Base-by-base conservation (phyloP, 1,284 basidiomycete species). In the Ceratobasidium sp. region DNA sequence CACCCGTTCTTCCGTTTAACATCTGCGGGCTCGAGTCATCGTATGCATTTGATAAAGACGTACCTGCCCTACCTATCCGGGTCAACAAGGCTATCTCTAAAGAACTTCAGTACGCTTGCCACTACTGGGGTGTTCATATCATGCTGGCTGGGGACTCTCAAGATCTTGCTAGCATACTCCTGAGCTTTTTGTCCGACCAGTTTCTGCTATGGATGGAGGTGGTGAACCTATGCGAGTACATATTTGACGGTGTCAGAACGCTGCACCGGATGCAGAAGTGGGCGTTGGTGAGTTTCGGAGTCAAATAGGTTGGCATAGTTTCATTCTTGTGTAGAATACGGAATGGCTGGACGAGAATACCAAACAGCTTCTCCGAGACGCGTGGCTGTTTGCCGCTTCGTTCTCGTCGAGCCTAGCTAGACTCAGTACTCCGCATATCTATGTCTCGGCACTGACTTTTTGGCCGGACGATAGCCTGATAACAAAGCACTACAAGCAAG, bases 1-100 rank as follows among this genome's bases (percentile, higher is more conserved):
- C 40, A n/a, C 23, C 44, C 44, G 13, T 10, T 20, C 40, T 9
- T 4, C 64, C 20, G 38, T 66, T 66, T 42, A 70, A 70, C 50
- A 59, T 70, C 52, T 70, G 68, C 38, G 38, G 15, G 13, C 68
- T 70, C 6, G 38, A 44, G n/a, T 57, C 68, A 6, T 70, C 68
- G n/a, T 70, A 57, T 44, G 40, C 59, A 2, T n/a, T 57, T 26
- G 68, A 70, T 28, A 33, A 70, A 12, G 38, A 59, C 20, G 38
- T 70, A 13, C 54, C 50, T 12, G 38, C 57, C 52, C 20, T 70
- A 6, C 9, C 4, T 3, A 23, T 23, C 10, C 40, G 23, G 26
- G 54, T 59, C 10, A 44, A 42, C 2, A 3, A n/a, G 33, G 38
- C 54, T n/a, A 70, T 70, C 9, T 15, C 68, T 44, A 13, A 3